These are phyloP conservation scores for Podila minutissima DNA, from an alignment of 192 early-diverging fungal genomes.

Conservation along the genomic window DNA sequence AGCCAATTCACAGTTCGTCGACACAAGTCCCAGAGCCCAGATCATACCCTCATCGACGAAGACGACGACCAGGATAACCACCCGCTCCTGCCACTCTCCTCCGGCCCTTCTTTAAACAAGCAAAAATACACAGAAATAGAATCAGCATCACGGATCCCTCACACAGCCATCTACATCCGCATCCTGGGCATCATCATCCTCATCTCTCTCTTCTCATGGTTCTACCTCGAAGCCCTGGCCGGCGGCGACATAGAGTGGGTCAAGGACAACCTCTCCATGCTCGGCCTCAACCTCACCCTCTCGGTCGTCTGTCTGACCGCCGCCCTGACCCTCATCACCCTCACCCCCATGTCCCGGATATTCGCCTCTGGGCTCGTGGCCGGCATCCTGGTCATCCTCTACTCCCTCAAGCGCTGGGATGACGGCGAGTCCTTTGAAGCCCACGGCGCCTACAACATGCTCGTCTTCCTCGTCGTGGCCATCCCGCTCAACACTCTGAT, in stretches of 20 bases:
- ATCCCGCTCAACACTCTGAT: slow-evolving; percentile 59
- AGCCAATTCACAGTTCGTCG: neutral
- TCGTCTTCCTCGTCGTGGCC: slow-evolving; percentile 62
- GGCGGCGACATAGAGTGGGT: slow-evolving; percentile 62
- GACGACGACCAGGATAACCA: too few relatives aligned
- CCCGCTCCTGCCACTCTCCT: neutral
- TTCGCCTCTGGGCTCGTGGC: slow-evolving; percentile 30
- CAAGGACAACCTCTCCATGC: slow-evolving; percentile 56
- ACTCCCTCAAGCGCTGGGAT: slow-evolving; percentile 60
- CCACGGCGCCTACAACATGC: slow-evolving; percentile 66
- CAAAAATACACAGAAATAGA: too few relatives aligned
- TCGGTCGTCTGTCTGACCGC: slow-evolving; percentile 55
- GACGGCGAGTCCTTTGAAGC: slow-evolving; percentile 66
- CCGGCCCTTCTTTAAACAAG: too few relatives aligned
- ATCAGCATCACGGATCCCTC: neutral
- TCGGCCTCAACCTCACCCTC: slow-evolving; percentile 55
- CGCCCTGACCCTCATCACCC: slow-evolving; percentile 53
- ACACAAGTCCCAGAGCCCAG: neutral
- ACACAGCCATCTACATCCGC: slow-evolving; percentile 15
- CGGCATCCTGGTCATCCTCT: slow-evolving; percentile 15
- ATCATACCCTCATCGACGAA: too few relatives aligned
- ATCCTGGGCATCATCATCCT: slow-evolving; percentile 39
- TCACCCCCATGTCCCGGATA: slow-evolving; percentile 43
- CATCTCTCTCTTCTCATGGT: slow-evolving; percentile 42
- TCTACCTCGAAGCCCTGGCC: slow-evolving; percentile 40